These are phyloP conservation scores for Vitellaria paradoxa DNA, from an alignment of 179 eudicot genomes.

Conservation along the genomic window DNA sequence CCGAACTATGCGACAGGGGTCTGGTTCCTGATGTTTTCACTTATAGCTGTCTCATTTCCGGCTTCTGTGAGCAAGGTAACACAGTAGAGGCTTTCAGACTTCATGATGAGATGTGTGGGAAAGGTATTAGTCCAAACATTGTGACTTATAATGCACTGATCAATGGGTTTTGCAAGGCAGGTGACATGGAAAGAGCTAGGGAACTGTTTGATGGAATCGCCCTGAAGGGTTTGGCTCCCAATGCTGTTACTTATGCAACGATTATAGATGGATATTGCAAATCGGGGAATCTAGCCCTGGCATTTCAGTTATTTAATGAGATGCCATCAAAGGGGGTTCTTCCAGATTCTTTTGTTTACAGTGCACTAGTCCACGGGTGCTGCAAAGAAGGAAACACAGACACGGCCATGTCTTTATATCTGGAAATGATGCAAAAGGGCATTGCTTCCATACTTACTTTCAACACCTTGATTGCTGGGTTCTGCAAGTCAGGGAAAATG, in stretches of 20 bases:
- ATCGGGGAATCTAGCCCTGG: constrained; percentile 53
- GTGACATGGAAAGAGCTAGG: constrained; percentile 54
- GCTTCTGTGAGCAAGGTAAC: constrained; percentile 66
- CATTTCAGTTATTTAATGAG: constrained; percentile 56
- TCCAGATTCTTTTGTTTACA: constrained; percentile 64
- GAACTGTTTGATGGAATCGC: constrained; percentile 47
- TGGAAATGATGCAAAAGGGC: constrained; percentile 53
- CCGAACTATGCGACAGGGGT: constrained; percentile 45
- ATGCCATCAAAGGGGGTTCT: constrained; percentile 52
- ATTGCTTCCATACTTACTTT: constrained; percentile 56
- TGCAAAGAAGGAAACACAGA: constrained; percentile 54
- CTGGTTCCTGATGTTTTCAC: constrained; percentile 71
- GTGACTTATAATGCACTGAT: constrained; percentile 75
- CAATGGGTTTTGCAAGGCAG: constrained; percentile 66
- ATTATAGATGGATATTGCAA: constrained; percentile 79
- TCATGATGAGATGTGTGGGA: constrained; percentile 49
- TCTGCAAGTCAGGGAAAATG: constrained; percentile 56
- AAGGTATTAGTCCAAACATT: constrained; percentile 66
- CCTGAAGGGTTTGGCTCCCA: constrained; percentile 45
- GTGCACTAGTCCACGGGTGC: constrained; percentile 65
- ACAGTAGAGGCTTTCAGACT: constrained; percentile 53
- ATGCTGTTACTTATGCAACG: constrained; percentile 69
- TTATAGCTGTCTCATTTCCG: constrained; percentile 70
- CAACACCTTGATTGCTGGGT: constrained; percentile 69
- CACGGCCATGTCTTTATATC: constrained; percentile 55